A percentile compares a stretch with the other conserved stretches of the same genome.
phyloP scores from a whole-genome alignment of 306 rosid genomes.

The Vicia villosa region DNA sequence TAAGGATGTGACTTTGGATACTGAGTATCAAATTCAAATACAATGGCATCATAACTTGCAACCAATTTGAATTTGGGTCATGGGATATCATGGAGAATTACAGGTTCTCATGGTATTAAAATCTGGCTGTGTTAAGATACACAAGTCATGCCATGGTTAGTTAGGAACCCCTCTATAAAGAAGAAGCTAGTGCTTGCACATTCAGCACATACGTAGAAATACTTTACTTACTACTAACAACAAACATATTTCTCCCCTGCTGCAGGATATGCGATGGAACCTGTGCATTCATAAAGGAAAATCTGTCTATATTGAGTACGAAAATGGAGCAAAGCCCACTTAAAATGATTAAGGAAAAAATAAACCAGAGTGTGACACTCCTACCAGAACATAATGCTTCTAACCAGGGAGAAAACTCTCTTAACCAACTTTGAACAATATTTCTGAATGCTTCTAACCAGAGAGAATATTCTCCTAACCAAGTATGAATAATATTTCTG shows the following conservation, averaged over 20 bases:
- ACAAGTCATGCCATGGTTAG: conserved; percentile 11
- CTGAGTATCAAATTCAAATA: conserved; percentile 35
- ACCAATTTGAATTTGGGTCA: conserved; percentile 22
- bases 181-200: conserved; percentile 24
- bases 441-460: no score
- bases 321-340: no score
- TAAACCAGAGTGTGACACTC: no score
- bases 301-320: no score
- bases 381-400: no score
- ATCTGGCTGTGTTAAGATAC: conserved; percentile 7
- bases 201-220: conserved; percentile 19
- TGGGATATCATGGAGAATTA: conserved; percentile 15
- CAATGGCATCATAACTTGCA: conserved; percentile 32
- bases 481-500: no score
- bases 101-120: conserved; percentile 4
- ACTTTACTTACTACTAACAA: neutral
- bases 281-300: no score
- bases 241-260: neutral
- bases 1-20: conserved; percentile 17
- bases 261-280: neutral
- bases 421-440: no score
- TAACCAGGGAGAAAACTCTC: no score
- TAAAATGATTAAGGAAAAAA: no score
- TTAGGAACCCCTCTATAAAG: conserved; percentile 8
- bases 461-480: no score